Percentiles rank a stretch among this genome's conserved stretches.
Evolutionary conservation across 2,329 filamentous ascomycete genomes (phyloP).

Genomic region (Aspergillus proliferans): DNA sequence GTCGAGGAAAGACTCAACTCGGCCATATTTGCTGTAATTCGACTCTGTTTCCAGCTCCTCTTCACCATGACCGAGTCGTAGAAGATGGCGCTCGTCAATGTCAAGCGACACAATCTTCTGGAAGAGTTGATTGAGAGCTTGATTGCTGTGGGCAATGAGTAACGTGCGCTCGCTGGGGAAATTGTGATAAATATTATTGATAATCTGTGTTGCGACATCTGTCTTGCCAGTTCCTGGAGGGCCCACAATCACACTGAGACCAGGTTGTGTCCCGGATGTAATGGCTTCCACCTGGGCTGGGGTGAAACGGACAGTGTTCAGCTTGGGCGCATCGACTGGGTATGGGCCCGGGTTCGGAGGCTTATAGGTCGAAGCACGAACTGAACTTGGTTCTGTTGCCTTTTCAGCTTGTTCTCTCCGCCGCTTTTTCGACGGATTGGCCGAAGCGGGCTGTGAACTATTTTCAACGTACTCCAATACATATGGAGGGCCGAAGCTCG

Average conservation of each 20-base stretch:
- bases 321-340: conserved; percentile 71
- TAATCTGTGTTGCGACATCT: conserved; percentile 97
- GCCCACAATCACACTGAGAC: conserved; percentile 86
- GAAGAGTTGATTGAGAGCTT: conserved; percentile 94
- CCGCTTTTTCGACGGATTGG: conserved; percentile 75
- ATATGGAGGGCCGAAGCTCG: conserved; percentile 81
- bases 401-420: conserved; percentile 69
- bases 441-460: conserved; percentile 42
- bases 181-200: conserved; percentile 98
- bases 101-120: conserved; percentile 95
- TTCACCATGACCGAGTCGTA: conserved; percentile 89
- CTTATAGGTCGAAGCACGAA: conserved; percentile 85
- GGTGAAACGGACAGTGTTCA: conserved; percentile 82
- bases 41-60: conserved; percentile 82
- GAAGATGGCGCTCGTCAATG: conserved; percentile 88
- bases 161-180: conserved; percentile 89
- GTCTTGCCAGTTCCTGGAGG: conserved; percentile 97
- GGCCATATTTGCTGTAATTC: conserved; percentile 88
- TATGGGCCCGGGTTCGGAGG: conserved; percentile 87
- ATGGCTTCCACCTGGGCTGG: conserved; percentile 88
- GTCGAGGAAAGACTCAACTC: conserved; percentile 91
- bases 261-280: conserved; percentile 86
- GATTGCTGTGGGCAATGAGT: conserved; percentile 93
- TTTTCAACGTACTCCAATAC: conserved; percentile 64
- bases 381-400: conserved; percentile 55